These are phyloP conservation scores for Astathelohania contejeani DNA, from an alignment of 371 early-diverging fungal species.

Conservation along the genomic window DNA sequence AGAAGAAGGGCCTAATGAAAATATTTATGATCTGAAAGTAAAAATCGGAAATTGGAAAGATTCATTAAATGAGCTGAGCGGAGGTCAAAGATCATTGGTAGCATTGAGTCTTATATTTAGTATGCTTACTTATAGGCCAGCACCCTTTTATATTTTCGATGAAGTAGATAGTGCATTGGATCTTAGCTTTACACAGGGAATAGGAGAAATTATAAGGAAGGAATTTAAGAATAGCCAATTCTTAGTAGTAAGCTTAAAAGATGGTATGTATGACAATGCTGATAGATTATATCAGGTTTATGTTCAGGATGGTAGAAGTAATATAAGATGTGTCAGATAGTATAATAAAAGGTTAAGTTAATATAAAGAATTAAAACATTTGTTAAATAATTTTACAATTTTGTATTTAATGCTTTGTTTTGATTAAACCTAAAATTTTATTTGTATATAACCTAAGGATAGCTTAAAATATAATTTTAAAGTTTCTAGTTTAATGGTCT, in stretches of 20 bases:
- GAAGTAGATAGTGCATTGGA: slow-evolving; percentile 99
- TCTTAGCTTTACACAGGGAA: slow-evolving; percentile 89
- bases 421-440: no score
- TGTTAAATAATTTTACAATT: no score
- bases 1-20: slow-evolving; percentile 55
- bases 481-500: no score
- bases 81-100: slow-evolving; percentile 89
- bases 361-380: no score
- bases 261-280: slow-evolving; percentile 98
- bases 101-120: slow-evolving; percentile 88
- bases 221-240: slow-evolving; percentile 93
- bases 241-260: slow-evolving; percentile 94
- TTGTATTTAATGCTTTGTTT: no score
- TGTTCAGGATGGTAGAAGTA: slow-evolving; percentile 82
- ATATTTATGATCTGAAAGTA: slow-evolving; percentile 79
- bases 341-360: no score
- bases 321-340: no score
- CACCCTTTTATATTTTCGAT: slow-evolving; percentile 98
- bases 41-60: slow-evolving; percentile 91
- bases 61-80: slow-evolving; percentile 81
- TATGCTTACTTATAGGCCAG: slow-evolving; percentile 87
- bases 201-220: slow-evolving; percentile 79
- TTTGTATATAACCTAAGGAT: no score
- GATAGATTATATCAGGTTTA: slow-evolving; percentile 82
- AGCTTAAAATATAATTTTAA: no score